Evolutionary conservation across 1,284 basidiomycete species (phyloP).

Genomic region (Lignosus rhinocerotis): DNA sequence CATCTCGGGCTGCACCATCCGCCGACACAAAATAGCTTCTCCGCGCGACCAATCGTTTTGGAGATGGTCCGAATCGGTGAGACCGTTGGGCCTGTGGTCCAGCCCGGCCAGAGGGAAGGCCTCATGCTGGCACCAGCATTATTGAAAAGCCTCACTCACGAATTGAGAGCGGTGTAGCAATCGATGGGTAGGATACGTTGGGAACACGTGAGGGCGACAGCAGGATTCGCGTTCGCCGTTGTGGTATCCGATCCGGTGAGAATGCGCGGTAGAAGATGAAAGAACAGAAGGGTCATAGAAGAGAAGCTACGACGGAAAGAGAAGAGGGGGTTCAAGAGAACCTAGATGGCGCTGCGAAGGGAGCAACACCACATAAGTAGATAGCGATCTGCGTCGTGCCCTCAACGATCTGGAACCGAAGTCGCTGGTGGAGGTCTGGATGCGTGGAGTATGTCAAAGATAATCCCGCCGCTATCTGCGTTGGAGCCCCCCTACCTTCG

Average conservation of each 20-base stretch:
- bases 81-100: background rate
- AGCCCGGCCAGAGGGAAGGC: background rate
- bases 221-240: conserved; percentile 8
- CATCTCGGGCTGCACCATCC: background rate
- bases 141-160: background rate
- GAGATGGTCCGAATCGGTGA: background rate
- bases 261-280: conserved; percentile 14
- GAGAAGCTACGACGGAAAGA: conserved; percentile 10
- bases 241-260: conserved; percentile 15
- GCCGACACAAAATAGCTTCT: background rate
- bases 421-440: conserved; percentile 9
- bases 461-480: conserved; percentile 18
- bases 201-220: conserved; percentile 1
- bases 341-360: conserved; percentile 6
- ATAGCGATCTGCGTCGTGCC: conserved; percentile 12
- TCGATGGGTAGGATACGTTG: conserved; percentile 16
- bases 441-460: conserved; percentile 6
- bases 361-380: conserved; percentile 13
- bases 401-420: background rate
- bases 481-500: background rate
- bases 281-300: conserved; percentile 10
- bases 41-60: background rate
- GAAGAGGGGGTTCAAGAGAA: conserved; percentile 2
- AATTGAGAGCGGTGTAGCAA: conserved; percentile 4
- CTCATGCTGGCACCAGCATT: background rate